A percentile compares a stretch with the other conserved stretches of the same genome.
These are phyloP conservation scores for Spatholobus suberectus DNA, from an alignment of 306 rosid genomes.

Conservation along the genomic window DNA sequence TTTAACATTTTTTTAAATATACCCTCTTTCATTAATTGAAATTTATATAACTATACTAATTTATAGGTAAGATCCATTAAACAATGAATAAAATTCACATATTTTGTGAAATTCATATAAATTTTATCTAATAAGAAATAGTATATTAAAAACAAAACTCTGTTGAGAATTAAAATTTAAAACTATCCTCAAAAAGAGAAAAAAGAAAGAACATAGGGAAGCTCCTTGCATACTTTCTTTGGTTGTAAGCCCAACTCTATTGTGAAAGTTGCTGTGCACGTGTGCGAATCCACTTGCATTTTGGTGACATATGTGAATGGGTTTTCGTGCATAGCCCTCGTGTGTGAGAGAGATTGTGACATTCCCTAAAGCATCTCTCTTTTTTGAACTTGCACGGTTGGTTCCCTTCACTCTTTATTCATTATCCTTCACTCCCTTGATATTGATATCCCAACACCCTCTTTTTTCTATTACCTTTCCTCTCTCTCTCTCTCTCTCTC, in stretches of 20 bases:
- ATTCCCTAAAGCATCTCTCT: constrained; percentile 31
- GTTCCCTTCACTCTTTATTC: constrained; percentile 47
- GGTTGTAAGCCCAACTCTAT: not conserved
- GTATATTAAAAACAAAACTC: too few species aligned
- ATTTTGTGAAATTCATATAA: too few species aligned
- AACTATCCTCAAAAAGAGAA: not conserved
- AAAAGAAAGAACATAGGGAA: not conserved
- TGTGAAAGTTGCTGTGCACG: constrained; percentile 59
- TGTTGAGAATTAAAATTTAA: not conserved
- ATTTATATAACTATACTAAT: too few species aligned
- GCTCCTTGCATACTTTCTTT: not conserved
- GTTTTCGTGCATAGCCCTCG: constrained; percentile 63
- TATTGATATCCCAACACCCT: constrained; percentile 49
- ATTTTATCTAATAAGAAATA: too few species aligned
- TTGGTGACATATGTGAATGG: constrained; percentile 48
- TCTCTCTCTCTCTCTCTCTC: too few species aligned
- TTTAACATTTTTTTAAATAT: too few species aligned
- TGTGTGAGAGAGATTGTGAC: constrained; percentile 64
- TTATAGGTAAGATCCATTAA: too few species aligned
- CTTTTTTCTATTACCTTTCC: not conserved
- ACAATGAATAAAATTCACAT: too few species aligned
- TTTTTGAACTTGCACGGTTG: constrained; percentile 70
- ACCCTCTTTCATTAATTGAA: too few species aligned
- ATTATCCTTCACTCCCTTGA: constrained; percentile 38
- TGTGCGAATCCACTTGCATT: constrained; percentile 60